Conservation (phyloP, 2,329 filamentous ascomycete species). For the Cladosporium cucumerinum region DNA sequence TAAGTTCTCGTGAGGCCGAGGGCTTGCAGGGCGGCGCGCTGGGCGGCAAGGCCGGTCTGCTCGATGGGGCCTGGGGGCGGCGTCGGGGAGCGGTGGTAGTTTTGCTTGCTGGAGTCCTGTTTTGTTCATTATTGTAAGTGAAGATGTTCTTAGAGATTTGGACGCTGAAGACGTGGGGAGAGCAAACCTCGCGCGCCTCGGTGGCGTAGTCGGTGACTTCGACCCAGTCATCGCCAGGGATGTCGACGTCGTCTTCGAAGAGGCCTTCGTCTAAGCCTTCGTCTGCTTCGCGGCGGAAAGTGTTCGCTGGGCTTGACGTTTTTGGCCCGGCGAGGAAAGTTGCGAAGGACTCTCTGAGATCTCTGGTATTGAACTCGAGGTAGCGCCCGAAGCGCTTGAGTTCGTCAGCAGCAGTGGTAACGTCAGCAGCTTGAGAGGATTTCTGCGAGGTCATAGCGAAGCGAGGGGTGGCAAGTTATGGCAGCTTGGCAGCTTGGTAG, state of each 20-base stretch:
- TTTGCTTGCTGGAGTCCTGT: not conserved
- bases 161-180: not conserved
- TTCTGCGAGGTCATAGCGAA: not conserved
- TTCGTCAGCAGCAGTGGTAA: slow-evolving; percentile 5
- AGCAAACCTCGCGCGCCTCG: not conserved
- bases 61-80: slow-evolving; percentile 5
- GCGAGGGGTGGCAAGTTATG: not conserved
- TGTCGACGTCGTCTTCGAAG: not conserved
- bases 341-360: not conserved
- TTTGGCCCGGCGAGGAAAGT: not conserved
- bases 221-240: not conserved
- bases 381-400: slow-evolving; percentile 1
- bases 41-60: not conserved
- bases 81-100: not conserved
- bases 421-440: not conserved
- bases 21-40: not conserved
- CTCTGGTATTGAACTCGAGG: not conserved
- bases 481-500: not conserved
- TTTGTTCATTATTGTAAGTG: not conserved
- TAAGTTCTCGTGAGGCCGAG: slow-evolving; percentile 1
- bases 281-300: not conserved
- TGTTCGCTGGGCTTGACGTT: not conserved
- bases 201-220: not conserved
- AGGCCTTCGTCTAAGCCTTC: not conserved
- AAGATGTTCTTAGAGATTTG: not conserved